Conservation (phyloP, 1,284 basidiomycete species). For the Marasmius oreades region DNA sequence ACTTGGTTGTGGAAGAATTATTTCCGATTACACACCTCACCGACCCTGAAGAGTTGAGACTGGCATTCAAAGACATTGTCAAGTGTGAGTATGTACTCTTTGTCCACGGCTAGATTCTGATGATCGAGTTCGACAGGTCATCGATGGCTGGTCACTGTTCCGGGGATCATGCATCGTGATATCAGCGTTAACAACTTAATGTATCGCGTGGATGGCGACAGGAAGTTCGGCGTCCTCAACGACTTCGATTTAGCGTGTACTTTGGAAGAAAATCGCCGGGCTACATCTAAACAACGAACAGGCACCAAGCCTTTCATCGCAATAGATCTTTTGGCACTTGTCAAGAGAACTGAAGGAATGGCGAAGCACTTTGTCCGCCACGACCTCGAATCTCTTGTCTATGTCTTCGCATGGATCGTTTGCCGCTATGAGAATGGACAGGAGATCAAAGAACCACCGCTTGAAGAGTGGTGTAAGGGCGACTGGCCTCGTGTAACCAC, state of each 20-base stretch:
- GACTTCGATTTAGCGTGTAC: conserved; percentile 28
- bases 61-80: not conserved
- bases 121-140: not conserved
- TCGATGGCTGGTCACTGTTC: not conserved
- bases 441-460: not conserved
- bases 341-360: conserved; percentile 11
- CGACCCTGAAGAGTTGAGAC: not conserved
- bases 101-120: not conserved
- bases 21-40: not conserved
- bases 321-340: conserved; percentile 21
- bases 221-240: conserved; percentile 23
- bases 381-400: conserved; percentile 31
- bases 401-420: conserved; percentile 22
- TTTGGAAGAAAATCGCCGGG: not conserved
- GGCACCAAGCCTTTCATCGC: conserved; percentile 32
- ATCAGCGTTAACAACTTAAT: conserved; percentile 30
- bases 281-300: conserved; percentile 10
- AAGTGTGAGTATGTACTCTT: not conserved
- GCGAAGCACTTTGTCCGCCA: conserved; percentile 25
- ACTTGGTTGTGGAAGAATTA: not conserved
- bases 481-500: not conserved
- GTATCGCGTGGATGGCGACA: conserved; percentile 13
- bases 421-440: not conserved
- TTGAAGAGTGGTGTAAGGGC: not conserved
- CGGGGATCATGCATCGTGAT: conserved; percentile 25